Percentiles rank a stretch among this genome's conserved stretches.
phyloP scores from a whole-genome alignment of 768 basidiomycete species.

The Mrakia frigida region DNA sequence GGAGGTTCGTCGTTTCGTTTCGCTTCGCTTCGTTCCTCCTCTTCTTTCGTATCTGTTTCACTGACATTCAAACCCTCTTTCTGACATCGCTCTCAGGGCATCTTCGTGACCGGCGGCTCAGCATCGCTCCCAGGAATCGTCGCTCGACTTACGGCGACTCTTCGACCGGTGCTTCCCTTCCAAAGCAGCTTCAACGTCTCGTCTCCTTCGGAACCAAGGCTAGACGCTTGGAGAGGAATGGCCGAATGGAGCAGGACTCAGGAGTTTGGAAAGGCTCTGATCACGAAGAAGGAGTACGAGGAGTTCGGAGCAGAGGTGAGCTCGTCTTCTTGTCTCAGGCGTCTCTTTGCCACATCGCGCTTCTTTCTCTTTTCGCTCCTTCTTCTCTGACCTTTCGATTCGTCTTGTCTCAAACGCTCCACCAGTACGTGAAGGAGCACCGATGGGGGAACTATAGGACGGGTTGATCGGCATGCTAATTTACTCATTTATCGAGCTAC shows the following conservation, averaged over 20 bases:
- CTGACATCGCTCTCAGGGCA: slow-evolving; percentile 57
- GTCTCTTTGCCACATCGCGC: not conserved
- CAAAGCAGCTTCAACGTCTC: slow-evolving; percentile 65
- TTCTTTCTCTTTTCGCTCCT: not conserved
- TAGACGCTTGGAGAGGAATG: slow-evolving; percentile 93
- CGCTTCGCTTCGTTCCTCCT: not conserved
- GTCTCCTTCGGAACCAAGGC: slow-evolving; percentile 58
- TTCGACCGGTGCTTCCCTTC: slow-evolving; percentile 82
- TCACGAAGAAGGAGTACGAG: slow-evolving; percentile 77
- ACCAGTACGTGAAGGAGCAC: slow-evolving; percentile 68
- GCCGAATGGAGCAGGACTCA: slow-evolving; percentile 52
- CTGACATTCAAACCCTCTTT: not conserved
- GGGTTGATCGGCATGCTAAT: not conserved
- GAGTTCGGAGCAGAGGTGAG: slow-evolving; percentile 71
- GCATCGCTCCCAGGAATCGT: slow-evolving; percentile 66
- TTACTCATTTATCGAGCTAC: not conserved
- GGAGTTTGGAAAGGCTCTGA: slow-evolving; percentile 51
- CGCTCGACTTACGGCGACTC: slow-evolving; percentile 60
- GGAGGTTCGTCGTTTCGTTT: slow-evolving; percentile 52
- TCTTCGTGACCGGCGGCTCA: slow-evolving; percentile 82
- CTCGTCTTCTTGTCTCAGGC: not conserved
- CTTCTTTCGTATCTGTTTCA: not conserved
- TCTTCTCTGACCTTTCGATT: not conserved
- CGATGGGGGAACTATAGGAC: slow-evolving; percentile 78
- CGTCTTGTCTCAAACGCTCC: not conserved